Base-by-base conservation (phyloP, 495 filamentous ascomycete genomes). In the Aspergillus saccharolyticus region DNA sequence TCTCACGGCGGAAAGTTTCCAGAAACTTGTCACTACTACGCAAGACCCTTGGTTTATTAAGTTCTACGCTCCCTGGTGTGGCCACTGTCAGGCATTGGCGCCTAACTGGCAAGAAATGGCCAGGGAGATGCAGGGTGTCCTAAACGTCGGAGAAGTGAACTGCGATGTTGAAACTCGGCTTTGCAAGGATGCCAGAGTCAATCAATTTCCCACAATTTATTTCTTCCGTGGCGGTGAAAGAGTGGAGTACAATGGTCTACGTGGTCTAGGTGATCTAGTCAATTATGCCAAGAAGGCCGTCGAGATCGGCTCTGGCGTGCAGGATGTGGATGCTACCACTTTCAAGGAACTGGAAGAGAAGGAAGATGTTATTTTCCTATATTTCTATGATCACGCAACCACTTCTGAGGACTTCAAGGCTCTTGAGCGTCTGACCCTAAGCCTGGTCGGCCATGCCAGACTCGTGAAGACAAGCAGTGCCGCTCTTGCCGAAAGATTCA, bases 21-120 rank as follows among this genome's bases (percentile, higher is more conserved):
- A 93, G 68, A 86, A 82, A 52, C 74, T 84, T 25, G 92, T 98
- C 21, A 96, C 90, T 4, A 88, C 85, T 66, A 89, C 91, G 0
- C 84, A 88, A 45, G 91, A 97, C 46, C 87, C 91, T 16, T 98
- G 94, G 94, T 96, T 98, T 65, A 85, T 98, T 73, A 97, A 98
- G 68, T 97, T 98, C 70, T 97, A 96, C 70, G 92, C 89, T 22
- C 94, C 94, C 1, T 97, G 94, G 94, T 98, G 94, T 69, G 83
- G 83, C 56, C 94, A 98, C 70, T 98, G 94, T 70, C 88, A 96
- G 68, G 89, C 89, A 17, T 82, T 98, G 78, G 89, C 88, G 19
- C 89, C 95, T 10, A 89, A 84, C 63, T 98, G 94, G 94, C 76
- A 83, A 54, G 86, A 92, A 66, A 86, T 98, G 73, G 89, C 86